phyloP scores from a whole-genome alignment of 257 asterid genomes.

The Rauvolfia tetraphylla region DNA sequence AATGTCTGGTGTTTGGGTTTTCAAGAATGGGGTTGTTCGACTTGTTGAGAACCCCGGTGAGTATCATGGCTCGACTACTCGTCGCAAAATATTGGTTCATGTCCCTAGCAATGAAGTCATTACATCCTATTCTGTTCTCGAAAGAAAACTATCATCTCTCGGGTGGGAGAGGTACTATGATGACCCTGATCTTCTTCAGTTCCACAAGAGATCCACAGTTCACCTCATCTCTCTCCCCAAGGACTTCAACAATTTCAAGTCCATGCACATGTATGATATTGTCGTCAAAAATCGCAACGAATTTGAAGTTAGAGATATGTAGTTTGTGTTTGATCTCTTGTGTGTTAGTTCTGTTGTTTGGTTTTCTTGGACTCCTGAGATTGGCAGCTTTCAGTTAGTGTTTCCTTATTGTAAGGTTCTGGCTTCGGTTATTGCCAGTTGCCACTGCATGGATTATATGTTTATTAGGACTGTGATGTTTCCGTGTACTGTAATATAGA shows the following conservation, averaged over 20 bases:
- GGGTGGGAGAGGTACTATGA: constrained; percentile 84
- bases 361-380: background rate
- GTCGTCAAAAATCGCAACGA: constrained; percentile 61
- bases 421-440: background rate
- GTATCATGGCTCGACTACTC: constrained; percentile 18
- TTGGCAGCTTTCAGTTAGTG: background rate
- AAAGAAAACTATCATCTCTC: constrained; percentile 38
- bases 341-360: background rate
- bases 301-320: constrained; percentile 49
- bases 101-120: constrained; percentile 39
- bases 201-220: constrained; percentile 59
- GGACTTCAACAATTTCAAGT: constrained; percentile 59
- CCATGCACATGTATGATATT: constrained; percentile 62
- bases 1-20: constrained; percentile 72
- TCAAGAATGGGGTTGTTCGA: constrained; percentile 59
- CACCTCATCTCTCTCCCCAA: constrained; percentile 70
- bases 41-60: constrained; percentile 57
- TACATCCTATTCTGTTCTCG: constrained; percentile 56
- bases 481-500: background rate
- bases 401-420: background rate
- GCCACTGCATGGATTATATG: constrained; percentile 2
- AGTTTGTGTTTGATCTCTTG: background rate
- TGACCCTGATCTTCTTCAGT: constrained; percentile 61
- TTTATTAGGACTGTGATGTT: background rate
- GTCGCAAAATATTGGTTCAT: constrained; percentile 50